These are phyloP conservation scores for Diplocarpon rosae DNA, from an alignment of 2,329 filamentous ascomycete genomes.

Conservation along the genomic window DNA sequence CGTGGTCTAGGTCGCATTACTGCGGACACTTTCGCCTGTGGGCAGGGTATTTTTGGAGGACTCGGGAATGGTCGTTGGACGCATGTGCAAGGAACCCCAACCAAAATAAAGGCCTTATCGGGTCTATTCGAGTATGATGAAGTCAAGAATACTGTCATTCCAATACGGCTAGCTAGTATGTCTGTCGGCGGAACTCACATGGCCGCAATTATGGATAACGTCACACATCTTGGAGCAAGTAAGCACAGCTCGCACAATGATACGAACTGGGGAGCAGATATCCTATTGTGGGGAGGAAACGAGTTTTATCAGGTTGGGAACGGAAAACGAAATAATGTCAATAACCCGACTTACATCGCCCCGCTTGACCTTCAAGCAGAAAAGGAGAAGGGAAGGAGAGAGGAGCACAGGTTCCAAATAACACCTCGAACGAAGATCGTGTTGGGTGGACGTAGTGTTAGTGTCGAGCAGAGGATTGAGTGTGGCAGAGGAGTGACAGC, in stretches of 20 bases:
- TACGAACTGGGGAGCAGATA: conserved; percentile 80
- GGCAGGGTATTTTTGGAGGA: conserved; percentile 72
- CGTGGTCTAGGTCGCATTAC: conserved; percentile 43
- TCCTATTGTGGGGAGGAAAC: conserved; percentile 90
- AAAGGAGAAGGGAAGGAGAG: conserved; percentile 48
- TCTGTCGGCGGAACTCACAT: conserved; percentile 72
- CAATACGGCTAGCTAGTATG: conserved; percentile 66
- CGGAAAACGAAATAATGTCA: conserved; percentile 73
- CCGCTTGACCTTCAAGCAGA: conserved; percentile 59
- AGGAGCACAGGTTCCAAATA: conserved; percentile 68
- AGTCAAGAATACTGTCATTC: conserved; percentile 49
- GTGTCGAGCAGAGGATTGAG: conserved; percentile 76
- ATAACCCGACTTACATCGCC: conserved; percentile 65
- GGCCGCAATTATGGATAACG: conserved; percentile 73
- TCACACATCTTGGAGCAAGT: conserved; percentile 47
- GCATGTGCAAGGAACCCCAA: conserved; percentile 66
- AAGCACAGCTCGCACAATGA: conserved; percentile 46
- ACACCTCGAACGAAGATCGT: conserved; percentile 64
- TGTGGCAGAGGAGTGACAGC: conserved; percentile 75
- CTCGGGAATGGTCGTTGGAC: conserved; percentile 85
- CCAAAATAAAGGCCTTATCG: conserved; percentile 73
- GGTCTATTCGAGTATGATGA: conserved; percentile 86
- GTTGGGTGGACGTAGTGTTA: conserved; percentile 59
- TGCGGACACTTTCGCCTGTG: conserved; percentile 77
- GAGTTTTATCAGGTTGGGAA: conserved; percentile 90